Evolutionary conservation across 257 asterid genomes (phyloP).

Genomic region (Fraxinus pennsylvanica): DNA sequence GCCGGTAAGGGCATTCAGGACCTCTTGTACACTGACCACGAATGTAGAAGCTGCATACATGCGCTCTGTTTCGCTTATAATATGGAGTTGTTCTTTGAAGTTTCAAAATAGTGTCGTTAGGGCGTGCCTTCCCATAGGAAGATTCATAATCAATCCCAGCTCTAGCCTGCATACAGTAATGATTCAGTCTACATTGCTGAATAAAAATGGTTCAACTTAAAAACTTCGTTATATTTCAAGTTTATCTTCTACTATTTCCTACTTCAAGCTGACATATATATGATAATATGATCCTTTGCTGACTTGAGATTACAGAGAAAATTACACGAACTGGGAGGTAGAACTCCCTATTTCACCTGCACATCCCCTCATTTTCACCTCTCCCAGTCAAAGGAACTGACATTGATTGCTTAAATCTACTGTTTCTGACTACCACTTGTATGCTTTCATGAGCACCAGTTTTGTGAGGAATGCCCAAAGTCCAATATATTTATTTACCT

Average conservation of each 20-base stretch:
- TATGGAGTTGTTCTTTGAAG: constrained; percentile 96
- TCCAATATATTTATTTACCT: background rate
- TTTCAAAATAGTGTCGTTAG: constrained; percentile 88
- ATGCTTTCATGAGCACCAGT: background rate
- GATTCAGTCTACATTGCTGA: constrained; percentile 6
- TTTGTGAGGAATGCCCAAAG: background rate
- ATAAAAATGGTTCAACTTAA: background rate
- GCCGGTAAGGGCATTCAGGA: constrained; percentile 94
- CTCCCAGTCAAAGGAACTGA: background rate
- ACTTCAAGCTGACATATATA: background rate
- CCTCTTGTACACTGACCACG: constrained; percentile 99
- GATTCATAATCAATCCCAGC: constrained; percentile 98
- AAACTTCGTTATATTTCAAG: background rate
- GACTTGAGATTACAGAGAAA: background rate
- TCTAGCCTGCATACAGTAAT: constrained; percentile 67
- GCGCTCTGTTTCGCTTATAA: constrained; percentile 94
- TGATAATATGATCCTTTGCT: background rate
- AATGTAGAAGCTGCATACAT: constrained; percentile 91
- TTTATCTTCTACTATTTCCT: background rate
- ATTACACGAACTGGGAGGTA: background rate
- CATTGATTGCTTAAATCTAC: background rate
- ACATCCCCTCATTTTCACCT: background rate
- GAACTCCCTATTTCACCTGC: background rate
- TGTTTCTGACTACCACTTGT: background rate
- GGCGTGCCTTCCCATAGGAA: constrained; percentile 84